Base-by-base conservation (phyloP, 768 basidiomycete genomes). In the Calvatia gigantea region DNA sequence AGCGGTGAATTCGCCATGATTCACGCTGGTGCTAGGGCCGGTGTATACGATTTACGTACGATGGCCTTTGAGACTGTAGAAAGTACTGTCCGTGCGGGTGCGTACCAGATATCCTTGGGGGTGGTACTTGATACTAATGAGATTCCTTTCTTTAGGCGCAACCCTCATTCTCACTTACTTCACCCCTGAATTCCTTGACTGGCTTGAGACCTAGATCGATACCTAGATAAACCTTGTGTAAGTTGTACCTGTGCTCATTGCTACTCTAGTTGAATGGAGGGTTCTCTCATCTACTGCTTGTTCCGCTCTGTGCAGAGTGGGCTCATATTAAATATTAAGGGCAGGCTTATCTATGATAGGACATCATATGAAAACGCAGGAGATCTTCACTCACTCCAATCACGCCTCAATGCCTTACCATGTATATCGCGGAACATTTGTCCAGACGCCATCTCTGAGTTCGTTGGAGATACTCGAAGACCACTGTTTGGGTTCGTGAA, bases 1-100 rank as follows among this genome's bases (percentile, higher is more conserved):
- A 94, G 92, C 54, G 97, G 97, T 2, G 97, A 98, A 70, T 98
- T 90, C 61, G 94, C 96, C 8, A 98, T 98, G 97, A 77, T 99
- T 28, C 87, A 89, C 53, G 96, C 97, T 0, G 97, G 95, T 32
- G 97, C 97, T 7, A 75, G 78, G 3, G 92, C 93, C 2, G 96
- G 96, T 9, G 89, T 98, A n/a, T 98, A 96, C 64, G 89, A 90
- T 57, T 73, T 98, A 57, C 87, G 82, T 60, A 81, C 83, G 23
- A 95, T 98, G 95, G 96, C 95, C 12, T 94, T 97, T 59, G 97
- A 99, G 75, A 87, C 84, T 6, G 83, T 84, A 2, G 94, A 98
- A 38, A 83, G 93, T 57, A 92, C 98, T 86, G 76, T 97, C 43
- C 79, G 97, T 37, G 96, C 97, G 28, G 94, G 94, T 86, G 64